phyloP scores from a whole-genome alignment of 768 basidiomycete genomes.

The Tricholomella constricta region DNA sequence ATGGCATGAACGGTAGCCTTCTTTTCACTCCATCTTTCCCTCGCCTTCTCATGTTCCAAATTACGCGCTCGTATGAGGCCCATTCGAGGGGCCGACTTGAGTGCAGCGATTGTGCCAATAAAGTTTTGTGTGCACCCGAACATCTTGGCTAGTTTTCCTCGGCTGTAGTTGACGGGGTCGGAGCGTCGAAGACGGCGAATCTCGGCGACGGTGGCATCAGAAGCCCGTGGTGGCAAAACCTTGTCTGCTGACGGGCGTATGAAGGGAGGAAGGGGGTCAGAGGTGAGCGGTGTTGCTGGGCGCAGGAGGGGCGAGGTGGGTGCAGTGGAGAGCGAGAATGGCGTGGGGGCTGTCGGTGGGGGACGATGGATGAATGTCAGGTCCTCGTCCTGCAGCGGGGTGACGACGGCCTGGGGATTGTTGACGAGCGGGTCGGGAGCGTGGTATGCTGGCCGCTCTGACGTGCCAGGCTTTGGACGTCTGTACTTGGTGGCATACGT shows the following conservation, averaged over 20 bases:
- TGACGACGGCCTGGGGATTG: conserved; percentile 54
- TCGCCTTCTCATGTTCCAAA: conserved; percentile 43
- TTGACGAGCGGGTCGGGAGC: conserved; percentile 58
- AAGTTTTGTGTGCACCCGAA: conserved; percentile 75
- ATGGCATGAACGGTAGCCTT: conserved; percentile 65
- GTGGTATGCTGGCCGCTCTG: conserved; percentile 58
- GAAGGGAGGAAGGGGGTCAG: conserved; percentile 46
- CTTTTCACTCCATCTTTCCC: conserved; percentile 72
- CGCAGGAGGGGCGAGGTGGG: conserved; percentile 74
- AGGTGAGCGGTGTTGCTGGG: conserved; percentile 29
- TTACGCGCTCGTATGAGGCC: conserved; percentile 45
- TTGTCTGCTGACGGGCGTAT: conserved; percentile 41
- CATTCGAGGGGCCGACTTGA: conserved; percentile 53
- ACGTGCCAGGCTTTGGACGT: conserved; percentile 51
- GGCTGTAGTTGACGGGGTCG: conserved; percentile 62
- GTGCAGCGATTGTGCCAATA: conserved; percentile 63
- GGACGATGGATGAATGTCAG: conserved; percentile 84
- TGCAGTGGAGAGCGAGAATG: conserved; percentile 65
- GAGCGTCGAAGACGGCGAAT: conserved; percentile 59
- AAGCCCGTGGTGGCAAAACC: conserved; percentile 40
- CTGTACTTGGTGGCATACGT: conserved; percentile 49
- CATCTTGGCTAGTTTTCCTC: conserved; percentile 68
- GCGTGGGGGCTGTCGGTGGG: conserved; percentile 77
- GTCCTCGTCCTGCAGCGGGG: conserved; percentile 49
- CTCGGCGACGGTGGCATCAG: conserved; percentile 53